Conservation (phyloP, 2,329 filamentous ascomycete genomes). For the Penicillium griseofulvum region DNA sequence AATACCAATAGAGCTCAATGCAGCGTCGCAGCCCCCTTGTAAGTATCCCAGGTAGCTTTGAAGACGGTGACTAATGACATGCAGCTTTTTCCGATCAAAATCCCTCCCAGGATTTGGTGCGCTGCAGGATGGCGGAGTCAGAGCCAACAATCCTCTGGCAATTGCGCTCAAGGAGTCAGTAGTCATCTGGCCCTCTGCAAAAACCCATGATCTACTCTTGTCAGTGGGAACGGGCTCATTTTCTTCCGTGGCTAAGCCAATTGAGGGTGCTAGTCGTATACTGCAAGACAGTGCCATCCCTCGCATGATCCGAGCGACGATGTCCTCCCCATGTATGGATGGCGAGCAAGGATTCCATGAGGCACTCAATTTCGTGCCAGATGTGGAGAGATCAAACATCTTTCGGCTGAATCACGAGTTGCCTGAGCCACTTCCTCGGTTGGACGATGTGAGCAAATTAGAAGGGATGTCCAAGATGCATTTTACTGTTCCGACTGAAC, state of each 20-base stretch:
- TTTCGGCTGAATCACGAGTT: conserved; percentile 8
- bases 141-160: conserved; percentile 23
- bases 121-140: conserved; percentile 25
- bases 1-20: not conserved
- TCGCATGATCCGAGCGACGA: conserved; percentile 16
- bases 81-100: conserved; percentile 20
- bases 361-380: conserved; percentile 10
- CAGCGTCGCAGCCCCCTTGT: conserved; percentile 21
- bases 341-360: conserved; percentile 15
- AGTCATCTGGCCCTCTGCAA: conserved; percentile 19
- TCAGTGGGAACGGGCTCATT: conserved; percentile 19
- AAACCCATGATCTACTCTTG: conserved; percentile 17
- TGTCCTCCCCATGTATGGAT: conserved; percentile 23
- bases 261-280: not conserved
- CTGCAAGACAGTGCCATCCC: conserved; percentile 10
- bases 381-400: not conserved
- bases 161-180: conserved; percentile 19
- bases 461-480: too few species aligned
- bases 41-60: not conserved
- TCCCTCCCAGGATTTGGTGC: conserved; percentile 11
- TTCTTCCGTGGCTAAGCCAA: not conserved
- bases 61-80: too few species aligned
- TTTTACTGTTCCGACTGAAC: too few species aligned
- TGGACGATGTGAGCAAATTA: conserved; percentile 14
- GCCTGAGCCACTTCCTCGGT: not conserved